Evolutionary conservation across 148 eudicot species (phyloP).

Genomic region (Vaccinium macrocarpon): DNA sequence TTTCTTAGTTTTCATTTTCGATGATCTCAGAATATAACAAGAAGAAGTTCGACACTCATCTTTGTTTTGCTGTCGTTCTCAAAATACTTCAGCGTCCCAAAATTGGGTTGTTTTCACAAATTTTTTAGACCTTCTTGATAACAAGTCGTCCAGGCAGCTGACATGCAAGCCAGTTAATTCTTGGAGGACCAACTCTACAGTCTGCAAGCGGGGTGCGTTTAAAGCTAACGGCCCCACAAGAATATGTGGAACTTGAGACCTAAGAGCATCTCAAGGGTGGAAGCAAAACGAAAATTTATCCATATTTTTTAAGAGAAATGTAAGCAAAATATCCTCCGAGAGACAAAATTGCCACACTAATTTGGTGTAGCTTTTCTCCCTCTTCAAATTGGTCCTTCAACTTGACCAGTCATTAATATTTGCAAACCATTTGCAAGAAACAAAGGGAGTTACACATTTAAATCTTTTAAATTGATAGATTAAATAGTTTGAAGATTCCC

Average conservation of each 20-base stretch:
- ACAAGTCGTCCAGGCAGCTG: not conserved
- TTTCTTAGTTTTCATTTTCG: not conserved
- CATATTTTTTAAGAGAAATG: too few relatives aligned
- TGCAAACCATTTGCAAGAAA: too few relatives aligned
- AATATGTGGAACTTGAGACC: not conserved
- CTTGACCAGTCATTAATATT: too few relatives aligned
- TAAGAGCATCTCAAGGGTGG: too few relatives aligned
- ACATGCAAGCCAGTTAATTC: not conserved
- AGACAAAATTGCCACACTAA: too few relatives aligned
- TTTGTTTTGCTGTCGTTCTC: not conserved
- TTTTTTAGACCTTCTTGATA: not conserved
- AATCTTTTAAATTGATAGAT: too few relatives aligned
- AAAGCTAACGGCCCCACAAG: not conserved
- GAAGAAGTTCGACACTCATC: not conserved
- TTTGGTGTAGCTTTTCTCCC: too few relatives aligned
- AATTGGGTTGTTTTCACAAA: not conserved
- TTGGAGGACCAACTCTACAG: not conserved
- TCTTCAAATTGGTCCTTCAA: too few relatives aligned
- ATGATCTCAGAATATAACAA: not conserved
- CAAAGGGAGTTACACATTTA: too few relatives aligned
- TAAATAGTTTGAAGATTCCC: too few relatives aligned
- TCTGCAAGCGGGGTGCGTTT: not conserved
- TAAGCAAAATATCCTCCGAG: too few relatives aligned
- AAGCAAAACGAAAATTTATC: too few relatives aligned
- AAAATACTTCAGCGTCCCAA: not conserved